These are phyloP conservation scores for Heimioporus sp. DNA, from an alignment of 768 basidiomycete species.

Conservation along the genomic window DNA sequence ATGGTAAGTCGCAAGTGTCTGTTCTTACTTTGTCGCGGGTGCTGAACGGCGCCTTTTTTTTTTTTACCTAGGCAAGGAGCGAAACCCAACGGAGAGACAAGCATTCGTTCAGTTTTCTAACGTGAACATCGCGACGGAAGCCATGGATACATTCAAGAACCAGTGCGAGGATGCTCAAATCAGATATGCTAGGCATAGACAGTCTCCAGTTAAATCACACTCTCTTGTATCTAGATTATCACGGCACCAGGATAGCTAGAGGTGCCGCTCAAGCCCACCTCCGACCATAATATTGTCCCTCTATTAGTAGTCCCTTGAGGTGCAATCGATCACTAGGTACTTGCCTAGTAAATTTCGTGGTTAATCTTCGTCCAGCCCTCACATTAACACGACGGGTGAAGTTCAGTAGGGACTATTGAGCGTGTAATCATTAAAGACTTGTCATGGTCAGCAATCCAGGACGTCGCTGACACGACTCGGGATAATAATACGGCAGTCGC, in stretches of 20 bases:
- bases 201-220: neutral
- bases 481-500: too few relatives aligned
- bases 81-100: slow-evolving; percentile 26
- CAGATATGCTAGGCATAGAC: slow-evolving; percentile 19
- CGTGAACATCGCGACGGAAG: slow-evolving; percentile 46
- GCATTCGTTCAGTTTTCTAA: slow-evolving; percentile 56
- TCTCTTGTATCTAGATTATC: slow-evolving; percentile 23
- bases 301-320: neutral
- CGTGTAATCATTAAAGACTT: too few relatives aligned
- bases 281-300: slow-evolving; percentile 1
- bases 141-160: slow-evolving; percentile 39
- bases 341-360: too few relatives aligned
- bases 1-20: slow-evolving; percentile 16
- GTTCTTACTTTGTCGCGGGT: neutral
- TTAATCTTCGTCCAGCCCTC: too few relatives aligned
- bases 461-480: too few relatives aligned
- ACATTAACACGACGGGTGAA: too few relatives aligned
- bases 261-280: neutral
- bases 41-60: neutral
- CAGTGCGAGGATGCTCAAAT: slow-evolving; percentile 6
- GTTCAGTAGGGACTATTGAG: too few relatives aligned
- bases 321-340: too few relatives aligned
- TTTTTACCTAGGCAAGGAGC: slow-evolving; percentile 29
- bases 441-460: too few relatives aligned
- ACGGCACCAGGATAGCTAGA: slow-evolving; percentile 5